Evolutionary conservation across 331 rosid species (phyloP).

Genomic region (Prunus yedoensis): DNA sequence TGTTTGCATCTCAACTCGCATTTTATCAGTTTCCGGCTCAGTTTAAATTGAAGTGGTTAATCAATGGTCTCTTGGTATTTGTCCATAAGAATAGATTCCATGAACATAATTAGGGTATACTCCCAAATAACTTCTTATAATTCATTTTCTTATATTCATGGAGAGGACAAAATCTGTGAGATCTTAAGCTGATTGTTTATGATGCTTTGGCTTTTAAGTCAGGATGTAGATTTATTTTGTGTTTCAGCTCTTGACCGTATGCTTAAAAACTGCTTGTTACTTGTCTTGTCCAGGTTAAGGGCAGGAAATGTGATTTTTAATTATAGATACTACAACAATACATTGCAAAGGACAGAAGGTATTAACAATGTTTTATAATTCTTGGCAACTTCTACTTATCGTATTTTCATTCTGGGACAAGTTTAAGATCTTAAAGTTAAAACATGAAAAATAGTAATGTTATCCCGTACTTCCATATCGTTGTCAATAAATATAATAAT

Average conservation of each 20-base stretch:
- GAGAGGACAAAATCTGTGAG: background rate
- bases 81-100: background rate
- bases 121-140: background rate
- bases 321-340: constrained; percentile 82
- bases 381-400: background rate
- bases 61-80: background rate
- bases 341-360: constrained; percentile 92
- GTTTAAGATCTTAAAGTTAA: background rate
- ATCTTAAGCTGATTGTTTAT: background rate
- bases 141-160: background rate
- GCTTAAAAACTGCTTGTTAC: constrained; percentile 15
- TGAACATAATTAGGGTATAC: background rate
- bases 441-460: background rate
- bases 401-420: background rate
- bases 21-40: background rate
- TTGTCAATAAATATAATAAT: background rate
- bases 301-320: constrained; percentile 86
- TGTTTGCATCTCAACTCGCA: background rate
- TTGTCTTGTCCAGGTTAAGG: constrained; percentile 64
- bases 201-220: constrained; percentile 13
- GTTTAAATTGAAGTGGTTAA: background rate
- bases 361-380: background rate
- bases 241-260: background rate
- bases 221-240: constrained; percentile 22
- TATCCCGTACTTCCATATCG: background rate